These are phyloP conservation scores for Arabidopsis suecica DNA, from an alignment of 345 rosid species.

Conservation along the genomic window DNA sequence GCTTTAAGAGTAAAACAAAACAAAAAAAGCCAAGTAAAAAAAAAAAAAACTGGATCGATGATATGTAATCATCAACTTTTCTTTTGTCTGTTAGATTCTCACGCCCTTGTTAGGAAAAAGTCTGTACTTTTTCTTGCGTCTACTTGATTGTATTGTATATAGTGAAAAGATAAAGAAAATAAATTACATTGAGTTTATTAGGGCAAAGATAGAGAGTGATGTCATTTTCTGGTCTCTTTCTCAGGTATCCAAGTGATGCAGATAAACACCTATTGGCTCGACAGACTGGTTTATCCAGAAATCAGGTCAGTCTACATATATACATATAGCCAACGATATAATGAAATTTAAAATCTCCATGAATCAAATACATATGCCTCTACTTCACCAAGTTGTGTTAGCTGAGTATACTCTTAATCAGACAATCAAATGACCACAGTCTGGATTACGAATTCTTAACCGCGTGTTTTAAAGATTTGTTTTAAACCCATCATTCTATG, in stretches of 20 bases:
- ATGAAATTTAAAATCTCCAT: background rate
- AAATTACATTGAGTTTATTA: conserved; percentile 40
- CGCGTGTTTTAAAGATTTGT: no score
- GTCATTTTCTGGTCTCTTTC: conserved; percentile 87
- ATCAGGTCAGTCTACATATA: conserved; percentile 66
- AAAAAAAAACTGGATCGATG: conserved; percentile 29
- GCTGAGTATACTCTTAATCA: no score
- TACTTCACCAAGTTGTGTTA: background rate
- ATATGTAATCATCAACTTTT: conserved; percentile 45
- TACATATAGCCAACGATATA: background rate
- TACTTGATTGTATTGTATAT: conserved; percentile 39
- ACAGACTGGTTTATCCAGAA: conserved; percentile 98
- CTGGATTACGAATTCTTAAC: no score
- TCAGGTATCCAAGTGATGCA: conserved; percentile 99
- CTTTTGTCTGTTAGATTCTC: conserved; percentile 68
- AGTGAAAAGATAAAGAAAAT: conserved; percentile 4
- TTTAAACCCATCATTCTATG: no score
- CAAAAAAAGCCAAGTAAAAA: conserved; percentile 13
- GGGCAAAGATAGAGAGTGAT: conserved; percentile 53
- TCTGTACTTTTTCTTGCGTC: conserved; percentile 30
- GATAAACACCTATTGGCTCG: conserved; percentile 99
- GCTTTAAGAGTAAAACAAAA: conserved; percentile 41
- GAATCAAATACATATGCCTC: background rate
- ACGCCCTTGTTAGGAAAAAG: conserved; percentile 67
- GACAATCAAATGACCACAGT: no score